A percentile compares a stretch with the other conserved stretches of the same genome.
These are phyloP conservation scores for Leishmania mexicana DNA, from an alignment of 208 protist genomes.

Conservation along the genomic window DNA sequence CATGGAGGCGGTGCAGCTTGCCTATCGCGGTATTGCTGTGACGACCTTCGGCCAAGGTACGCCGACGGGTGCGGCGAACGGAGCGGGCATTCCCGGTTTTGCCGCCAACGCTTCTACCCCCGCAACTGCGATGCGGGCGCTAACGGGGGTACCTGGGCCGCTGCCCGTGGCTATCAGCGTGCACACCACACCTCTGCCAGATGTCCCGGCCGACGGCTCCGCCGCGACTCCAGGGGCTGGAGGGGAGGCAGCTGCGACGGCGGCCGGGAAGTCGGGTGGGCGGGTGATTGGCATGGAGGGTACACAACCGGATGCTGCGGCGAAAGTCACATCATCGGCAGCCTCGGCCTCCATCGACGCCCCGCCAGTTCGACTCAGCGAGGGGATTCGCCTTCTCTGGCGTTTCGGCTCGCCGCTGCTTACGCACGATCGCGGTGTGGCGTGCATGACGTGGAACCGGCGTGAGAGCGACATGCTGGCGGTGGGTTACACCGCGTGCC, in stretches of 20 bases:
- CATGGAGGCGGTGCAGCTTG: conserved; percentile 84
- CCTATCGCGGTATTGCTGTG: conserved; percentile 84
- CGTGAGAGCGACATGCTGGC: conserved; percentile 86
- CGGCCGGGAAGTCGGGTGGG: neutral
- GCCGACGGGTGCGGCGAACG: neutral
- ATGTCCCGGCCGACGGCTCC: conserved; percentile 1
- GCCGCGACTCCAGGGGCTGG: neutral
- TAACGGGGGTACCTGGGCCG: neutral
- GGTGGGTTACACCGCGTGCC: conserved; percentile 49
- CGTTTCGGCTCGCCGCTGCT: conserved; percentile 70
- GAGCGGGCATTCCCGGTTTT: neutral
- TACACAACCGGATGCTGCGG: neutral
- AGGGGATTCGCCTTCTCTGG: conserved; percentile 85
- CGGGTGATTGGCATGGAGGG: neutral
- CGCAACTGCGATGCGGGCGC: neutral
- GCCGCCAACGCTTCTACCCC: neutral
- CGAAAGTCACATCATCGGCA: neutral
- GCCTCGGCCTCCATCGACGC: neutral
- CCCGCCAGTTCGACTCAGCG: conserved; percentile 34
- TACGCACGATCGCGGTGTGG: conserved; percentile 80
- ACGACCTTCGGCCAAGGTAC: conserved; percentile 20
- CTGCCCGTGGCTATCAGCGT: neutral
- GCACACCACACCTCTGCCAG: conserved; percentile 8
- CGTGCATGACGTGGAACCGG: conserved; percentile 93
- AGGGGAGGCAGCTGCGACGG: neutral